Percentiles rank a stretch among this genome's conserved stretches.
Conservation (phyloP, 768 basidiomycete species). For the Lactifluus subvellereus region DNA sequence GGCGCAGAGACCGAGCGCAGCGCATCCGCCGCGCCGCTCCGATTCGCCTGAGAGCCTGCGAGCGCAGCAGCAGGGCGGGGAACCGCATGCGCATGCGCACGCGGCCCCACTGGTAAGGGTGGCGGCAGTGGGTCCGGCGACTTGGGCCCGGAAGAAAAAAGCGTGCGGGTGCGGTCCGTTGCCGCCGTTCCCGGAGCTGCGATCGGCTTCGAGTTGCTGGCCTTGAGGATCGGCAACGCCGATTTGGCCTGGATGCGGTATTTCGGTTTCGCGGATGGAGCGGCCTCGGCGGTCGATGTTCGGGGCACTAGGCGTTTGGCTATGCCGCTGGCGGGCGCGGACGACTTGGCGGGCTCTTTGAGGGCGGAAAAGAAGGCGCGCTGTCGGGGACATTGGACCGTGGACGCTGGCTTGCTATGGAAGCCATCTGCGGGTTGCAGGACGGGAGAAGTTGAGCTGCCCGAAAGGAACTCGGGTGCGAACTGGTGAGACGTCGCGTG, state of each 20-base stretch:
- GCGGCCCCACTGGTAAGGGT: background rate
- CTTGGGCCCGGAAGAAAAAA: background rate
- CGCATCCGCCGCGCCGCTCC: background rate
- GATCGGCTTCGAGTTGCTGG: background rate
- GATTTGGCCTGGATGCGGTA: constrained; percentile 5
- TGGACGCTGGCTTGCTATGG: constrained; percentile 17
- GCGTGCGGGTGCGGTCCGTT: background rate
- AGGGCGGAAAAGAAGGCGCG: constrained; percentile 16
- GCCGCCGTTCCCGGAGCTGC: background rate
- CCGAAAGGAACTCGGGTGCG: constrained; percentile 20
- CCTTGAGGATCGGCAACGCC: constrained; percentile 4
- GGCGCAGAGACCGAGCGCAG: background rate
- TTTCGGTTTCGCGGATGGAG: background rate
- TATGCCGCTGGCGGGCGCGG: background rate
- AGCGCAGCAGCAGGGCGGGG: background rate
- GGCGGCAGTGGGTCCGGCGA: background rate
- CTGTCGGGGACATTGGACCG: constrained; percentile 10
- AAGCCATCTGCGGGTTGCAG: constrained; percentile 18
- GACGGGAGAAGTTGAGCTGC: constrained; percentile 21
- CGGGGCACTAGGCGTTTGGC: constrained; percentile 5
- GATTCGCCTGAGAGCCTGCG: background rate
- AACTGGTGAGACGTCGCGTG: background rate
- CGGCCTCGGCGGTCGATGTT: background rate
- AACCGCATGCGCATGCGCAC: no score
- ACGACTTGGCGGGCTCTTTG: constrained; percentile 2